A percentile compares a stretch with the other conserved stretches of the same genome.
Evolutionary conservation across 2,329 filamentous ascomycete species (phyloP).

Genomic region (Aaosphaeria pasadenensis): DNA sequence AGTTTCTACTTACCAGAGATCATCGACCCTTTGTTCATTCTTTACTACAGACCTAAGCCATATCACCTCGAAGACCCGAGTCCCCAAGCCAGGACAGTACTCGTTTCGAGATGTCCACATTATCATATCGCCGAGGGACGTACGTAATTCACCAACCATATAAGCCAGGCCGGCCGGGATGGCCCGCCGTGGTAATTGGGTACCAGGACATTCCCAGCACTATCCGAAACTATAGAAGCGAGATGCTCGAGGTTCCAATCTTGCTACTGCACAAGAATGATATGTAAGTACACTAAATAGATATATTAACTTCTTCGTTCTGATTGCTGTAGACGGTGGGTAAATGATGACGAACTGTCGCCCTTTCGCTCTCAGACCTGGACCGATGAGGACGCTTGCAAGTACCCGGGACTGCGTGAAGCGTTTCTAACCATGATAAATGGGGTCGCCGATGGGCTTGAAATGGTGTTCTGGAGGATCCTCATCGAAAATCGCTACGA

Average conservation of each 20-base stretch:
- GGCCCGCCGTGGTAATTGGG: background rate
- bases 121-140: background rate
- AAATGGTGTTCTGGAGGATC: background rate
- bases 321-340: background rate
- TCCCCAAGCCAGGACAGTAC: background rate
- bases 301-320: background rate
- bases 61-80: background rate
- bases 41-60: background rate
- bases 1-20: too few species aligned
- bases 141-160: background rate
- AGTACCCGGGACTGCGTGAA: background rate
- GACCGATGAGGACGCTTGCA: background rate
- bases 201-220: background rate
- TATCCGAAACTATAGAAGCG: background rate
- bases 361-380: background rate
- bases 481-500: background rate
- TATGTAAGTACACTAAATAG: background rate
- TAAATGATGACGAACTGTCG: background rate
- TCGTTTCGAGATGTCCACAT: too few species aligned
- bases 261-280: background rate
- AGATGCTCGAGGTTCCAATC: background rate
- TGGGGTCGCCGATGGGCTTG: background rate
- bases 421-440: background rate
- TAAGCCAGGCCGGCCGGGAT: background rate
- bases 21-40: background rate